These are phyloP conservation scores for Penicillium longicatenatum DNA, from an alignment of 495 filamentous ascomycete genomes.

Conservation along the genomic window DNA sequence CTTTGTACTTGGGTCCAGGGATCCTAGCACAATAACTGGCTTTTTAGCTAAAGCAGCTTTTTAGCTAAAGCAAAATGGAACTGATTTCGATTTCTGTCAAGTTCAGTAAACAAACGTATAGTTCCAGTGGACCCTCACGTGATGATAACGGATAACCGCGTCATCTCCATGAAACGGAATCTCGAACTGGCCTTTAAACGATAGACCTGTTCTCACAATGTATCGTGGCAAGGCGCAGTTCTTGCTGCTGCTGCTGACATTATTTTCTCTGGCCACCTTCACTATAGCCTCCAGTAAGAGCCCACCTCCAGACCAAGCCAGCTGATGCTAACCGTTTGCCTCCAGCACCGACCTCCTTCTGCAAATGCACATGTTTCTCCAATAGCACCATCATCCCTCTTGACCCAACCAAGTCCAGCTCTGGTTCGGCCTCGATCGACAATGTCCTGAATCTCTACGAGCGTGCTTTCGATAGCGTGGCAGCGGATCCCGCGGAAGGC, in stretches of 20 bases:
- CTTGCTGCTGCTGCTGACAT: slow-evolving; percentile 1
- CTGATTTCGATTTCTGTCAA: no score
- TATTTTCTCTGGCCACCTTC: slow-evolving; percentile 6
- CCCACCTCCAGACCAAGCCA: neutral
- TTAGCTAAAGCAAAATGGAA: no score
- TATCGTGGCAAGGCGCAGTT: neutral
- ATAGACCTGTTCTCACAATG: neutral
- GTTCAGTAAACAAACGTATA: neutral
- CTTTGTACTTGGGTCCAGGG: no score
- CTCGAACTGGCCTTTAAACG: neutral
- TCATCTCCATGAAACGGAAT: neutral
- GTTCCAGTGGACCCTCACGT: neutral
- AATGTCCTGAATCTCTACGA: slow-evolving; percentile 30
- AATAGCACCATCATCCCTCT: slow-evolving; percentile 85
- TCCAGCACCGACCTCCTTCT: slow-evolving; percentile 76
- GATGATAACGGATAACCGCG: slow-evolving; percentile 6
- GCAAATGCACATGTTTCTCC: slow-evolving; percentile 95
- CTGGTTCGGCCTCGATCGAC: slow-evolving; percentile 21
- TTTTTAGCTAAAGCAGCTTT: no score
- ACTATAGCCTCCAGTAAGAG: slow-evolving; percentile 26
- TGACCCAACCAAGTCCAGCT: slow-evolving; percentile 31
- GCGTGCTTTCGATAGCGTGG: slow-evolving; percentile 16
- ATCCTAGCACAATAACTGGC: no score
- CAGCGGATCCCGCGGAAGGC: slow-evolving; percentile 6
- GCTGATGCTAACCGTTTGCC: slow-evolving; percentile 15